Base-by-base conservation (phyloP, 2,329 filamentous ascomycete species). In the Ilyonectria mors-panacis region DNA sequence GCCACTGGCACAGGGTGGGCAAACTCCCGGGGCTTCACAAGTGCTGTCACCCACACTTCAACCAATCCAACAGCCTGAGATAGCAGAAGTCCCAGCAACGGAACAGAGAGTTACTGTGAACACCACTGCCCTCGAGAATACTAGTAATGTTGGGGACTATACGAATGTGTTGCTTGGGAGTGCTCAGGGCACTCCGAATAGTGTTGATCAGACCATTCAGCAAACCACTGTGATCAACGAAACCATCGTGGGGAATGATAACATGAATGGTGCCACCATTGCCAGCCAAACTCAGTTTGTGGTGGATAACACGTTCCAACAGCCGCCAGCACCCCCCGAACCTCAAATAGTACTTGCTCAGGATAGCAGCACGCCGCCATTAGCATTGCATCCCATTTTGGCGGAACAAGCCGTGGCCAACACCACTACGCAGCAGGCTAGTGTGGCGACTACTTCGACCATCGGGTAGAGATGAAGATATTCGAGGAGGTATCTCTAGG, bases 221-320 rank as follows among this genome's bases (percentile, higher is more conserved):
- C 58, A 42, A 28, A 71, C 59, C 0, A 61, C 58, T 23, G 55
- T 65, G 9, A 23, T 68, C 4, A 58, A 65, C 0, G 68, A 67
- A 2, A 60, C 65, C 0, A 47, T 59, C 1, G 4, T 67, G 4
- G 47, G 12, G 2, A 28, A 56, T 17, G 44, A 53, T 1, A 51
- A 19, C 3, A 47, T 13, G 1, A 48, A 35, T 10, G 23, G 44
- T 12, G n/a, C 30, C 0, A 3, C 5, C 3, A 4, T 44, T 37
- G 33, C 33, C 13, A 4, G 28, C 7, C 66, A 67, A 3, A 63
- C 59, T 15, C 59, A 56, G 2, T 4, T 54, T 2, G 48, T 65
- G 3, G 59, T 68, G 0, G 53, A 68, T 4, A 45, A 59, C 1
- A 62, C 66, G 0, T 30, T 63, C 0, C 63, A 67, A 9, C 48